Percentiles rank a stretch among this genome's conserved stretches.
These are phyloP conservation scores for Phialophora tarda DNA, from an alignment of 2,329 filamentous ascomycete species.

Conservation along the genomic window DNA sequence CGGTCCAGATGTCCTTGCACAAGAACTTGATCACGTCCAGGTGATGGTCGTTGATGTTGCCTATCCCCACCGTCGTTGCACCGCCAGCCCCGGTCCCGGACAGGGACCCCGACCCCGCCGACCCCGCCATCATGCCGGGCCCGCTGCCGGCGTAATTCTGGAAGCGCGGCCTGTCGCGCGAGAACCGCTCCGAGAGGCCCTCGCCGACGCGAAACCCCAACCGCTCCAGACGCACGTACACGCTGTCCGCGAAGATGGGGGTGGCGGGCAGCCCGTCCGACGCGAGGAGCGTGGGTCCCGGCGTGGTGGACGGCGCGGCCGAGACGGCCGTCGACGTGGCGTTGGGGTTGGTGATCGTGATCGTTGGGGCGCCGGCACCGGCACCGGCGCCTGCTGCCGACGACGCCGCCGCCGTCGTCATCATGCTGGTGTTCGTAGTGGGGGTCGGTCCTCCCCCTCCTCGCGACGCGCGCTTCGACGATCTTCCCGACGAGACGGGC, in stretches of 20 bases:
- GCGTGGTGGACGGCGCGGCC: not conserved
- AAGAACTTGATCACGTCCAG: conserved; percentile 97
- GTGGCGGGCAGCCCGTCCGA: conserved; percentile 44
- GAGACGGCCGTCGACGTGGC: conserved; percentile 2
- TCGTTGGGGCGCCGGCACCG: conserved; percentile 4
- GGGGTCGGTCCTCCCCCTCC: conserved; percentile 1
- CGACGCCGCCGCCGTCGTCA: not conserved
- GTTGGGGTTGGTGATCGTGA: conserved; percentile 10
- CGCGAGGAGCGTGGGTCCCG: conserved; percentile 21
- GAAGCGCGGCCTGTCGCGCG: conserved; percentile 77
- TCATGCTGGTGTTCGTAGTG: conserved; percentile 21
- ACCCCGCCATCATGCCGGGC: not conserved
- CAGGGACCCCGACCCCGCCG: not conserved
- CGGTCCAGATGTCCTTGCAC: conserved; percentile 96
- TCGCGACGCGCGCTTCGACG: conserved; percentile 18
- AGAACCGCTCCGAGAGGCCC: conserved; percentile 81
- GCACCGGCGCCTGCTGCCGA: not conserved
- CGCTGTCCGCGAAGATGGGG: conserved; percentile 83
- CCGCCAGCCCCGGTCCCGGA: not conserved
- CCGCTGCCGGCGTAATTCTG: conserved; percentile 60
- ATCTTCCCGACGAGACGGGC: conserved; percentile 10
- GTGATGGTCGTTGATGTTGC: conserved; percentile 52
- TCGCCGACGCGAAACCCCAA: conserved; percentile 91
- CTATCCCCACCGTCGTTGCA: not conserved
- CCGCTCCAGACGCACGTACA: conserved; percentile 81